A percentile compares a stretch with the other conserved stretches of the same genome.
Conservation (phyloP, 106 monocot genomes). For the Phalaenopsis equestris region DNA sequence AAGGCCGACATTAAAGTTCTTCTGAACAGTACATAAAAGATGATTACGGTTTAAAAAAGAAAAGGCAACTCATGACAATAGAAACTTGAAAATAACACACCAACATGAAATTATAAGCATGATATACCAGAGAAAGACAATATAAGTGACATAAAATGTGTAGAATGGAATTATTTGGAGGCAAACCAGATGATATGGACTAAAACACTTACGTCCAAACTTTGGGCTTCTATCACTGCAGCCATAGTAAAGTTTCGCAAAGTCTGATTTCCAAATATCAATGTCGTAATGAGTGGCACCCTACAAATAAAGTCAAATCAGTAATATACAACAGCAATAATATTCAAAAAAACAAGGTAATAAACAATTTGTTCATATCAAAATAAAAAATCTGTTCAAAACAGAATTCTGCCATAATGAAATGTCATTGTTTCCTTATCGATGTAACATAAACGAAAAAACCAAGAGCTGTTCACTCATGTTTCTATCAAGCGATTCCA, state of each 20-base stretch:
- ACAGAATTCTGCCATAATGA: not conserved
- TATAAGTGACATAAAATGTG: not conserved
- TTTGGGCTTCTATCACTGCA: slow-evolving; percentile 60
- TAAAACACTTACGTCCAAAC: slow-evolving; percentile 25
- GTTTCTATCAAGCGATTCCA: not conserved
- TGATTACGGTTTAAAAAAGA: no score
- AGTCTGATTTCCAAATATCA: slow-evolving; percentile 81
- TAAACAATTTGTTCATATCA: not conserved
- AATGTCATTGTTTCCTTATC: not conserved
- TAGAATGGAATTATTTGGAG: not conserved
- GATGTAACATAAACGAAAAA: not conserved
- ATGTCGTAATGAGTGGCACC: slow-evolving; percentile 13
- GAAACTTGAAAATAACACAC: not conserved
- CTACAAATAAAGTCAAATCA: slow-evolving; percentile 10
- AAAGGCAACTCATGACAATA: not conserved
- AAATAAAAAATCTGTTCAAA: not conserved
- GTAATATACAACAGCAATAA: slow-evolving; percentile 5
- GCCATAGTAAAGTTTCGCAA: slow-evolving; percentile 53
- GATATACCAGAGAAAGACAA: not conserved
- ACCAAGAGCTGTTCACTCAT: not conserved
- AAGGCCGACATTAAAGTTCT: no score
- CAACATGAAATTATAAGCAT: not conserved
- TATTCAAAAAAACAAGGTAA: not conserved
- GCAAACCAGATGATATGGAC: not conserved
- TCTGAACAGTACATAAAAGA: no score